Conservation (phyloP, 495 filamentous ascomycete species). For the Penicillium arizonense region DNA sequence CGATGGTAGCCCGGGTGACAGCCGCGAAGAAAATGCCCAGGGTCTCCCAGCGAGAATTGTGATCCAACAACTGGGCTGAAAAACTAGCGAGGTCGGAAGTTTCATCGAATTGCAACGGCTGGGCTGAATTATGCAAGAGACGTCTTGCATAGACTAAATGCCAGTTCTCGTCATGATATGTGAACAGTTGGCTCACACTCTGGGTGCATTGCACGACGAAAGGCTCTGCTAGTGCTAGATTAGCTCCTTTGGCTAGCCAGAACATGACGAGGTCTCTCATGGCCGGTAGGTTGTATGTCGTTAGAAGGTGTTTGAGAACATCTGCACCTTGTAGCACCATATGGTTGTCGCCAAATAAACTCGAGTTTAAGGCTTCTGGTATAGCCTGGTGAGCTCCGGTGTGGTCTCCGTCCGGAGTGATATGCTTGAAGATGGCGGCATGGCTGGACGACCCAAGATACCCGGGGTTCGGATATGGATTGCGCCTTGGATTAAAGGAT, state of each 20-base stretch:
- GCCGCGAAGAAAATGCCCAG: constrained; percentile 40
- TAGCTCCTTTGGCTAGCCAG: constrained; percentile 35
- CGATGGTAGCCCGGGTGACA: constrained; percentile 35
- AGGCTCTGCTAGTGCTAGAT: constrained; percentile 33
- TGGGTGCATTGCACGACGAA: constrained; percentile 29
- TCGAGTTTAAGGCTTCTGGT: constrained; percentile 9
- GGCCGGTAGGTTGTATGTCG: constrained; percentile 17
- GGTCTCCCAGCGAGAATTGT: constrained; percentile 42
- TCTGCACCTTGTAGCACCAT: constrained; percentile 28
- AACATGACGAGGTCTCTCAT: constrained; percentile 31
- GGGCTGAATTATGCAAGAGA: constrained; percentile 34
- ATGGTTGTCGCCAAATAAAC: constrained; percentile 23
- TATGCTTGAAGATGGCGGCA: constrained; percentile 41
- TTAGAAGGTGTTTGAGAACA: constrained; percentile 24
- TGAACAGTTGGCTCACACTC: constrained; percentile 25
- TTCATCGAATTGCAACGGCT: constrained; percentile 23
- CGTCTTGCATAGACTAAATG: constrained; percentile 29
- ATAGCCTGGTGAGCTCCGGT: constrained; percentile 1
- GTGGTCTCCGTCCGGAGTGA: constrained; percentile 25
- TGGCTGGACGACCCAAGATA: constrained; percentile 45
- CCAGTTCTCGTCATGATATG: constrained; percentile 26
- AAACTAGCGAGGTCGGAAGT: constrained; percentile 25
- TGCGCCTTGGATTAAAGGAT: constrained; percentile 24
- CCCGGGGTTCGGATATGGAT: constrained; percentile 43
- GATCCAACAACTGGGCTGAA: constrained; percentile 30